Base-by-base conservation (phyloP, 2,329 filamentous ascomycete species). In the Sporothrix brasiliensis region DNA sequence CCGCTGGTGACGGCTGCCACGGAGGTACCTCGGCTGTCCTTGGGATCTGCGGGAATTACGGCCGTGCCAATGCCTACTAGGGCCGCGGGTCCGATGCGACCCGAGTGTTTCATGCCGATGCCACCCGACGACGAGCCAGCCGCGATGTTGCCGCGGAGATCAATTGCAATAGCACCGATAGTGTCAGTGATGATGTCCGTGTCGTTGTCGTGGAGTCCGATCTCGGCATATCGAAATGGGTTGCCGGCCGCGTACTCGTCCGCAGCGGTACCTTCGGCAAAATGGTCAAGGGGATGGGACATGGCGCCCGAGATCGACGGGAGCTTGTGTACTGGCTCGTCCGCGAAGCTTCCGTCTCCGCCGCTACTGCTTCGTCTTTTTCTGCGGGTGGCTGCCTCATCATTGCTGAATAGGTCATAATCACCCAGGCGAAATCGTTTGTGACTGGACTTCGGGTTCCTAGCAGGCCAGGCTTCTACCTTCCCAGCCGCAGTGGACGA, bases 61-160 rank as follows among this genome's bases (percentile, higher is more conserved):
- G 92, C 91, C 24, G 93, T 94, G 70, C 95, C 95, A 68, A 98
- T 88, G 9, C 95, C 94, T 16, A 98, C 92, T 19, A 99, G 85
- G 24, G 95, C 95, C 47, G 95, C 96, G 44, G 95, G 95, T 0
- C 95, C 96, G 73, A 97, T 87, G 49, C 95, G 91, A 6, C 95
- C 96, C 72, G 89, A 88, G 79, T 97, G 94, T 78, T 99, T 99
- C 94, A 99, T 97, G 39, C 95, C 94, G 78, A 99, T 99, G 1
- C 95, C 95, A 6, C 95, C 95, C 19, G 96, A 99, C 1, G 95
- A 99, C 1, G 95, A 97, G 19, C 91, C 95, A 4, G 94, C 95
- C 4, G 96, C 94, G 77, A 99, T 97, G 71, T 91, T 90, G 19
- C 95, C 95, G 75, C 86, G 87, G 66, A 87, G 86, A 77, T 99